phyloP scores from a whole-genome alignment of 805 yeast genomes.

The Metschnikowia vanudenii region DNA sequence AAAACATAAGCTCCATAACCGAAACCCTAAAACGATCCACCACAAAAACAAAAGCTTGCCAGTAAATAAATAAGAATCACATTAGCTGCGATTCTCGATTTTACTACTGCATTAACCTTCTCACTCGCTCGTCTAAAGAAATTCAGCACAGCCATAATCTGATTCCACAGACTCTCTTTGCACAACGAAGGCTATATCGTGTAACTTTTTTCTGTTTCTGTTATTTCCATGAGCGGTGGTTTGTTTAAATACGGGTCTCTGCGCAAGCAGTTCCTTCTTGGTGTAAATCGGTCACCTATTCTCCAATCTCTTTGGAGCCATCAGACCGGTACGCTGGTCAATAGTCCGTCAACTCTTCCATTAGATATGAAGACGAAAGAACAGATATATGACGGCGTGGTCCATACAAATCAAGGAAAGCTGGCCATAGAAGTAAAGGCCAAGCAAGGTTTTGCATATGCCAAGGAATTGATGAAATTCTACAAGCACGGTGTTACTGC shows the following conservation, averaged over 20 bases:
- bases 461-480: conserved; percentile 46
- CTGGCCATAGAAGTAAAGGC: conserved; percentile 20
- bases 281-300: conserved; percentile 8
- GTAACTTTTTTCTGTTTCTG: no score
- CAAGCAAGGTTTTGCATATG: conserved; percentile 45
- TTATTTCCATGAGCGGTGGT: background rate
- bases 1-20: no score
- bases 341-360: conserved; percentile 33
- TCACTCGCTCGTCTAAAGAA: no score
- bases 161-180: no score
- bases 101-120: no score
- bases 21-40: no score
- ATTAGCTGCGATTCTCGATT: no score
- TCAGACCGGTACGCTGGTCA: conserved; percentile 1
- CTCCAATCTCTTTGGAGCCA: conserved; percentile 13
- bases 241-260: conserved; percentile 5
- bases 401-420: conserved; percentile 18
- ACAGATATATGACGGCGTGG: conserved; percentile 28
- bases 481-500: conserved; percentile 58
- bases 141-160: no score
- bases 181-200: no score
- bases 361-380: conserved; percentile 25
- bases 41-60: no score
- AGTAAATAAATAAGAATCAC: no score
- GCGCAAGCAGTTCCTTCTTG: conserved; percentile 8